Percentiles rank a stretch among this genome's conserved stretches.
Evolutionary conservation across 2,329 filamentous ascomycete genomes (phyloP).

Genomic region (Phyllachora maydis): DNA sequence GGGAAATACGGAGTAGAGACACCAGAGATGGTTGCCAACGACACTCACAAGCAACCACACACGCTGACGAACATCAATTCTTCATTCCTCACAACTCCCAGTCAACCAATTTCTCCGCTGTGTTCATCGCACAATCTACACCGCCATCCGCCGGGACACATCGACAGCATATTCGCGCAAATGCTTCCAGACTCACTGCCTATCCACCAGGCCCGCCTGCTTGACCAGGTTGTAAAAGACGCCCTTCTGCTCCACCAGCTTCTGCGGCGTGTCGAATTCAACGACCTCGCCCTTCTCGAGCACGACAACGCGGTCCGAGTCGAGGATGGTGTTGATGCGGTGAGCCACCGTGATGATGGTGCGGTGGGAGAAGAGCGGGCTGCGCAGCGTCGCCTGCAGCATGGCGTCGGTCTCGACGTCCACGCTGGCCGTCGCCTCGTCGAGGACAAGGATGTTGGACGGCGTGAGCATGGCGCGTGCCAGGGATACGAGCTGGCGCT

Average conservation of each 20-base stretch:
- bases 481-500: constrained; percentile 82
- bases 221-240: constrained; percentile 80
- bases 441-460: constrained; percentile 89
- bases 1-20: no score
- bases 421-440: constrained; percentile 77
- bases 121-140: no score
- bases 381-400: constrained; percentile 41
- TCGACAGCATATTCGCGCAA: no score
- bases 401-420: constrained; percentile 49
- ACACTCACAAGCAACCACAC: no score
- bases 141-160: no score
- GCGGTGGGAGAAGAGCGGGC: constrained; percentile 58
- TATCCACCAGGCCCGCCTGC: constrained; percentile 56
- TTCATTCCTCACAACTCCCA: no score
- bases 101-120: no score
- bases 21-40: no score
- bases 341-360: constrained; percentile 98
- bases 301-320: constrained; percentile 77
- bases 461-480: constrained; percentile 87
- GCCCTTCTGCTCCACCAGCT: constrained; percentile 55
- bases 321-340: constrained; percentile 91
- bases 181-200: no score
- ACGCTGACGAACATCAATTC: no score
- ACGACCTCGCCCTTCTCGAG: constrained; percentile 76
- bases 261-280: constrained; percentile 76